Evolutionary conservation across 148 eudicot genomes (phyloP), one percentile per base, ranked within the genome.

Genomic region (Arbutus unedo): DNA sequence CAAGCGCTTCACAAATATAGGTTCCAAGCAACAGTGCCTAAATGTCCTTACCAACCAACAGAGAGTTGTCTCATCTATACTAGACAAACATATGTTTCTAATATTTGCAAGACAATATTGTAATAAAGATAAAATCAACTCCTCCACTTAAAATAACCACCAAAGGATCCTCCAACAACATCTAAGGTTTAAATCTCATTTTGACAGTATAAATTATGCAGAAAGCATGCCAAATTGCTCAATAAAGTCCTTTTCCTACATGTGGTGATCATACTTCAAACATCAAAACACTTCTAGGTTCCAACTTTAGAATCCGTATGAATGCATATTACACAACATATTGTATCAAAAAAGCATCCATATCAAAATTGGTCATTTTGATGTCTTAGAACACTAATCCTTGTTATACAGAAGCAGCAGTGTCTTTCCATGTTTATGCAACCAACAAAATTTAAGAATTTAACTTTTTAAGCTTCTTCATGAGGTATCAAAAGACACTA

Each of bases 151-250:
- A 43, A 43, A 71, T 41, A 21, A 41, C 21, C 49, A 71, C n/a
- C 75, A 71, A 71, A 71, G 75, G 75, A 71, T 71, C 47, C 49
- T 71, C 21, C 50, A 6, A 71, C 47, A 16, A 43, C 15, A 60
- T 11, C 60, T 2, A 56, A 56, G 60, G 4, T 56, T 56, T 14
- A 56, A 56, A 56, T 56, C 54, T 50, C 23, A 60, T n/a, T 4
- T 71, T 43, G 8, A 41, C 14, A 4, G 4, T 41, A 71, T 43
- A 41, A 41, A 43, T 38, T 5, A 71, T 15, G 75, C 23, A 44
- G 14, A 71, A 71, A 71, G 75, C 47, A 41, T n/a, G 21, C 75
- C 75, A 71, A 43, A 71, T 68, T 44, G 75, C 75, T 44, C 49
- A 45, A 72, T 72, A 44, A 72, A 8, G 7, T 45, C 76, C 48